phyloP scores from a whole-genome alignment of 2,329 filamentous ascomycete genomes.

The Pseudopithomyces chartarum region DNA sequence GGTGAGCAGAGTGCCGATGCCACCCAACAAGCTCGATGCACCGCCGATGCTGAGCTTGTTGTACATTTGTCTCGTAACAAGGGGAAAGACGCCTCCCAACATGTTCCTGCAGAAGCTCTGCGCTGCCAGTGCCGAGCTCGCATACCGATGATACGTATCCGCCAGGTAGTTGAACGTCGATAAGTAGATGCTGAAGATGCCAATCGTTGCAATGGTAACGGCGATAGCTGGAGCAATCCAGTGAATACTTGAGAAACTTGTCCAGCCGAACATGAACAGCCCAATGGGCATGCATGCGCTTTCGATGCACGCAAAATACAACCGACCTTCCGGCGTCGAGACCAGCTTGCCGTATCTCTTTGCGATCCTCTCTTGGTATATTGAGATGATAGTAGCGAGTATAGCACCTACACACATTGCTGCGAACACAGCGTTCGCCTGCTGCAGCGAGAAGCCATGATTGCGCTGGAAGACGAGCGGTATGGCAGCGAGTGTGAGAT shows the following conservation, averaged over 20 bases:
- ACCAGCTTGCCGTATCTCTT: conserved; percentile 48
- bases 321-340: conserved; percentile 69
- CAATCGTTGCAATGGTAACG: conserved; percentile 78
- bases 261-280: conserved; percentile 81
- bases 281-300: conserved; percentile 77
- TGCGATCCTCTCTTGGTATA: conserved; percentile 73
- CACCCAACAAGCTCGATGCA: conserved; percentile 77
- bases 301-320: conserved; percentile 84
- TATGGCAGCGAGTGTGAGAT: conserved; percentile 80
- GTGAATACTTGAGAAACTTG: conserved; percentile 63
- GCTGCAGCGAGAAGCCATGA: conserved; percentile 69
- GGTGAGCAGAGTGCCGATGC: conserved; percentile 69
- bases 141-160: conserved; percentile 84
- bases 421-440: conserved; percentile 74
- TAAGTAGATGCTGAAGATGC: conserved; percentile 75
- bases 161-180: conserved; percentile 93
- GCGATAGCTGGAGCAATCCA: conserved; percentile 76
- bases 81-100: conserved; percentile 75
- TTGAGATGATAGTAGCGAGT: conserved; percentile 69
- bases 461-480: conserved; percentile 75
- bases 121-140: conserved; percentile 82
- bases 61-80: conserved; percentile 78
- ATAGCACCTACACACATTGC: conserved; percentile 71
- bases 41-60: conserved; percentile 69
- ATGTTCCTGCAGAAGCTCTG: conserved; percentile 88